Conservation (phyloP, 805 yeast genomes). For the Kazachstania kunashirensis region DNA sequence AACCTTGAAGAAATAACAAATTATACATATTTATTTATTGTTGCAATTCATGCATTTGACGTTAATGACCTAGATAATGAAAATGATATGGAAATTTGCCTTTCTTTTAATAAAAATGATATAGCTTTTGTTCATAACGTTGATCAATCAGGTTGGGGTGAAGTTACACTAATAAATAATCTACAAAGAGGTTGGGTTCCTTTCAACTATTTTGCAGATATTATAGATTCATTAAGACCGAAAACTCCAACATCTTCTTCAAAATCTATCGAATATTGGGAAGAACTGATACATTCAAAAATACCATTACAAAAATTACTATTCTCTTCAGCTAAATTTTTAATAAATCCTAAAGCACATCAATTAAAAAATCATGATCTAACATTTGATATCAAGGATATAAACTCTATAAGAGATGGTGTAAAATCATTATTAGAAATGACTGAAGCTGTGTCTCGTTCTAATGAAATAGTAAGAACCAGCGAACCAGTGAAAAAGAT, state of each 20-base stretch:
- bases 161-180: conserved; percentile 58
- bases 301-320: conserved; percentile 3
- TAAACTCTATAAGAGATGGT: conserved; percentile 66
- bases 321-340: conserved; percentile 4
- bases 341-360: conserved; percentile 37
- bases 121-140: conserved; percentile 69
- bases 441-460: conserved; percentile 67
- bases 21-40: conserved; percentile 37
- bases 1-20: conserved; percentile 4
- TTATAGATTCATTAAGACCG: conserved; percentile 25
- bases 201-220: conserved; percentile 58
- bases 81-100: conserved; percentile 62
- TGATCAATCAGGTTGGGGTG: conserved; percentile 84
- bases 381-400: conserved; percentile 46
- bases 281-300: conserved; percentile 1
- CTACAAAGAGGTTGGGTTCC: conserved; percentile 78
- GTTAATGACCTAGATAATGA: conserved; percentile 48
- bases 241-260: not conserved
- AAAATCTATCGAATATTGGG: conserved; percentile 1
- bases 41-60: conserved; percentile 52
- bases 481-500: conserved; percentile 51
- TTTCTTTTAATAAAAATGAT: conserved; percentile 60
- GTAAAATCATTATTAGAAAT: conserved; percentile 52
- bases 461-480: conserved; percentile 57
- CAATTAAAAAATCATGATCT: conserved; percentile 33